Percentiles rank a stretch among this genome's conserved stretches.
Evolutionary conservation across 2,329 filamentous ascomycete species (phyloP).

Genomic region (Calonectria montana): DNA sequence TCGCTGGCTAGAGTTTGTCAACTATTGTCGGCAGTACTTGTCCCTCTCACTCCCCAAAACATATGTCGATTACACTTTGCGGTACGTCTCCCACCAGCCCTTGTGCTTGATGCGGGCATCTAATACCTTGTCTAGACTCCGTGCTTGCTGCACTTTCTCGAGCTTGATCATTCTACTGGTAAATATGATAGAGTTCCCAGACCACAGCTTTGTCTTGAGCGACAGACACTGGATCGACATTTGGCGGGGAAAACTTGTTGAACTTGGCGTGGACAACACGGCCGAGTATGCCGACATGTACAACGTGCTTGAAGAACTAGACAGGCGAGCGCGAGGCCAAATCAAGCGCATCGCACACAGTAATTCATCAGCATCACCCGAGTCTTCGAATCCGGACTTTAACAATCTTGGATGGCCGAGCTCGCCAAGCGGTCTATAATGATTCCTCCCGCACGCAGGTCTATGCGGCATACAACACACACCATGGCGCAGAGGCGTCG

Average conservation of each 20-base stretch:
- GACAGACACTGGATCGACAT: constrained; percentile 27
- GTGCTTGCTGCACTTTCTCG: constrained; percentile 30
- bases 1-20: constrained; percentile 35
- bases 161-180: constrained; percentile 33
- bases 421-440: not conserved
- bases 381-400: not conserved
- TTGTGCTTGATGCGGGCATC: accelerated
- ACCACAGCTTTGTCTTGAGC: not conserved
- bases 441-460: not conserved
- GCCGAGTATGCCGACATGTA: constrained; percentile 24
- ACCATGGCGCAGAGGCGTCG: not conserved
- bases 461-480: not conserved
- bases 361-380: not conserved
- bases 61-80: constrained; percentile 30
- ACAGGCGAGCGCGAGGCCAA: constrained; percentile 30
- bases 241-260: constrained; percentile 13
- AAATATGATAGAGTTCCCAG: constrained; percentile 37
- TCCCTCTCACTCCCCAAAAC: constrained; percentile 10
- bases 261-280: not conserved
- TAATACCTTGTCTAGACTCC: constrained; percentile 24
- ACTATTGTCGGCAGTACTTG: constrained; percentile 24
- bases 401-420: not conserved
- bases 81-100: not conserved
- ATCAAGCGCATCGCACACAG: constrained; percentile 15
- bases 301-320: constrained; percentile 23